phyloP scores from a whole-genome alignment of 169 alveolate genomes.

The Eimeria maxima region DNA sequence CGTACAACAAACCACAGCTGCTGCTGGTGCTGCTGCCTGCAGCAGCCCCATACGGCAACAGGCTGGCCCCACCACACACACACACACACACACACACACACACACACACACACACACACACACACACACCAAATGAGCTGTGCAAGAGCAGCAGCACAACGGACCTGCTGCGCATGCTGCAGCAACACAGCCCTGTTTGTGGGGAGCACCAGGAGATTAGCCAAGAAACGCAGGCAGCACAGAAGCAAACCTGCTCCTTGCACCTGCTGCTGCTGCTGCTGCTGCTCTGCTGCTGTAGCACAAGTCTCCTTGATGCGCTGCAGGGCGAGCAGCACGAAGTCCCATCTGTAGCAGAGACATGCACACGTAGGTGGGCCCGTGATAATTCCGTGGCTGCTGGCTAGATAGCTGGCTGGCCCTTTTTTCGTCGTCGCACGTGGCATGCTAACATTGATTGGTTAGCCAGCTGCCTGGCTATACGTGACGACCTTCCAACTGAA shows the following conservation, averaged over 20 bases:
- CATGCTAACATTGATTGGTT: too few relatives aligned
- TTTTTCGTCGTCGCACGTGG: too few relatives aligned
- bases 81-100: neutral
- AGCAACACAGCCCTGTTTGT: slow-evolving; percentile 61
- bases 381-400: too few relatives aligned
- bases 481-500: too few relatives aligned
- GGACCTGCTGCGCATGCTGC: slow-evolving; percentile 51
- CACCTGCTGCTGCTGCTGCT: slow-evolving; percentile 66
- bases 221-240: slow-evolving; percentile 68
- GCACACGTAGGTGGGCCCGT: too few relatives aligned
- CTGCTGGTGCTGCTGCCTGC: slow-evolving; percentile 4
- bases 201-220: slow-evolving; percentile 45
- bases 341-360: slow-evolving; percentile 30
- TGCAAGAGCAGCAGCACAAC: neutral
- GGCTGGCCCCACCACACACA: too few relatives aligned
- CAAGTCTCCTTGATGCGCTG: slow-evolving; percentile 48
- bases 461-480: too few relatives aligned
- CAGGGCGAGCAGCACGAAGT: slow-evolving; percentile 54
- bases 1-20: neutral
- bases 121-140: neutral
- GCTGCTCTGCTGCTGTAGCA: slow-evolving; percentile 30
- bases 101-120: neutral
- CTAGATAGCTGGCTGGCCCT: too few relatives aligned
- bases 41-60: neutral
- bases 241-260: slow-evolving; percentile 29